A percentile compares a stretch with the other conserved stretches of the same genome.
These are phyloP conservation scores for Nicotiana noctiflora DNA, from an alignment of 257 asterid genomes.

Conservation along the genomic window DNA sequence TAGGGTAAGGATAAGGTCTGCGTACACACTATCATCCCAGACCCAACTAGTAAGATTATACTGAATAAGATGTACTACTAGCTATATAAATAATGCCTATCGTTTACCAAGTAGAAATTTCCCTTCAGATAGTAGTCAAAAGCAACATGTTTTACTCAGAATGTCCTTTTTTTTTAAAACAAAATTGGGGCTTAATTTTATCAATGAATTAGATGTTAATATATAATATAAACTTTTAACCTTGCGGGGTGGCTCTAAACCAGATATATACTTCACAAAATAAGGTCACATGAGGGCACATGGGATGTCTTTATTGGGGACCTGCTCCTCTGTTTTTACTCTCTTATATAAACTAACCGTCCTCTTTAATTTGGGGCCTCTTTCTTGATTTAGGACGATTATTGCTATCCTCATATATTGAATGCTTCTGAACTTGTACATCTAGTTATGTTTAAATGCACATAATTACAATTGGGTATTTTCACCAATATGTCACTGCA, in stretches of 20 bases:
- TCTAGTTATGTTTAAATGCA: not conserved
- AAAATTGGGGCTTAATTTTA: not conserved
- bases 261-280: not conserved
- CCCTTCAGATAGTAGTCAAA: not conserved
- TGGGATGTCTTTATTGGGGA: conserved; percentile 26
- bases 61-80: no score
- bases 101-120: not conserved
- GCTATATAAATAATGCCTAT: not conserved
- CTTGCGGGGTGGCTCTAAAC: not conserved
- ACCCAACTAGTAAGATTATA: no score
- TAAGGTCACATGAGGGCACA: conserved; percentile 37
- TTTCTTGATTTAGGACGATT: not conserved
- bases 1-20: no score
- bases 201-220: not conserved
- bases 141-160: not conserved
- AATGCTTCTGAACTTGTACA: not conserved
- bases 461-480: not conserved
- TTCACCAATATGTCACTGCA: not conserved
- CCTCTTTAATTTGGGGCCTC: conserved; percentile 5
- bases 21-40: no score
- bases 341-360: not conserved
- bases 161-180: not conserved
- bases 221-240: no score
- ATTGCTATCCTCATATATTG: not conserved
- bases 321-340: not conserved